Evolutionary conservation across 78 protist species (phyloP), one percentile per base, ranked within the genome.

Genomic region (Dictyostelium discoideum): DNA sequence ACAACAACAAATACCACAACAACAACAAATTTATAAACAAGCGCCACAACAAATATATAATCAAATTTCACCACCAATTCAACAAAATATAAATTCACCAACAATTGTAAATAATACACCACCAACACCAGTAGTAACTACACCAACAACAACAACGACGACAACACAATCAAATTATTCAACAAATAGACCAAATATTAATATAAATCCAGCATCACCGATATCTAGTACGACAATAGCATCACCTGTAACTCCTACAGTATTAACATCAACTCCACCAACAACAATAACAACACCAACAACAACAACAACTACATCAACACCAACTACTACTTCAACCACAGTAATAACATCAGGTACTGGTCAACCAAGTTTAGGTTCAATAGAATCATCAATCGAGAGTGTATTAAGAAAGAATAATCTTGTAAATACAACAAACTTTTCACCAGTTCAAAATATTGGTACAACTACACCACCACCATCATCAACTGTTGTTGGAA

Each of bases 361-460:
- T 42, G 48, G 85, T 81, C 37, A 40, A 24, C 65, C 48, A n/a
- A 42, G 81, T 74, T 32, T 79, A n/a, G 84, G 84, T 44, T 88
- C 93, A 57, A 88, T 89, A 20, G 94, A 80, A 7, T 85, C 85
- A 8, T 48, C 86, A 37, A 82, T 89, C 0, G 94, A 89, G 10
- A 29, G 24, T 11, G 72, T 89, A 22, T 89, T 89, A 24, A 89
- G 87, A 82, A 89, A 89, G 26, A 80, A 57, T 22, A 44, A 79
- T 22, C 32, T 54, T 24, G 29, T 88, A 5, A 42, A 32, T 39
- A 13, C 46, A 42, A 57, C 39, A 37, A 60, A 32, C 14, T 78
- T 42, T 50, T 67, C 93, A 57, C 93, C 93, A 8, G 42, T 81
- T 32, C 26, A 18, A n/a, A 80, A 72, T 42, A 80, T 50, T 20